phyloP scores from a whole-genome alignment of 345 rosid species.

The Lagerstroemia speciosa region DNA sequence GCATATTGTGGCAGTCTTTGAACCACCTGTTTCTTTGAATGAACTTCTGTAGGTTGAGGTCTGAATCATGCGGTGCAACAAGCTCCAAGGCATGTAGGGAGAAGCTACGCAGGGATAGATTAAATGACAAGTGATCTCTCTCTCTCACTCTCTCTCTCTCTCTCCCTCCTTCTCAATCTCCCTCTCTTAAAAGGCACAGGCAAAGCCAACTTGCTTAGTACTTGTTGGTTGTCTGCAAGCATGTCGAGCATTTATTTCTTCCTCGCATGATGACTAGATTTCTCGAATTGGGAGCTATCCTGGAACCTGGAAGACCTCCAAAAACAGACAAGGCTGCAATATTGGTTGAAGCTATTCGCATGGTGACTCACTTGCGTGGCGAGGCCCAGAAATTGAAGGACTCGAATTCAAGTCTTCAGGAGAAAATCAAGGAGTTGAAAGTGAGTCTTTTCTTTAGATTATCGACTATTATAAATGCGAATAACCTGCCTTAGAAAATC shows the following conservation, averaged over 20 bases:
- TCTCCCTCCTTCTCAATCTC: background rate
- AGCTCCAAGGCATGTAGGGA: conserved; percentile 49
- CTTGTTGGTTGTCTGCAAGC: background rate
- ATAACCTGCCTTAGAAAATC: background rate
- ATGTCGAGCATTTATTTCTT: background rate
- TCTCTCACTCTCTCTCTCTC: conserved; percentile 6
- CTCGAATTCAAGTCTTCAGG: conserved; percentile 71
- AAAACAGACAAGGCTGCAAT: conserved; percentile 89
- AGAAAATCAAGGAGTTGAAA: conserved; percentile 70
- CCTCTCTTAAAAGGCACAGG: background rate
- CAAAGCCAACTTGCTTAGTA: background rate
- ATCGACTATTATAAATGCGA: background rate
- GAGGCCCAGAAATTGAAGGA: conserved; percentile 80
- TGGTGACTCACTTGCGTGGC: conserved; percentile 71
- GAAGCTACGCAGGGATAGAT: conserved; percentile 42
- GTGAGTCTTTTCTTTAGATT: conserved; percentile 16
- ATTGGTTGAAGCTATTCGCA: conserved; percentile 65
- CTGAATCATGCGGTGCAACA: conserved; percentile 13
- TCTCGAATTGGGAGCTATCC: conserved; percentile 40
- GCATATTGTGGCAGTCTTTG: background rate
- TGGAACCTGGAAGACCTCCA: conserved; percentile 87
- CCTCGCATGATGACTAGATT: conserved; percentile 18
- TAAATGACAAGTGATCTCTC: conserved; percentile 34
- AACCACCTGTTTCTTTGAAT: background rate
- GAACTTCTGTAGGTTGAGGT: conserved; percentile 11